Evolutionary conservation across 1,284 basidiomycete genomes (phyloP).

Genomic region (Wallemia mellicola): DNA sequence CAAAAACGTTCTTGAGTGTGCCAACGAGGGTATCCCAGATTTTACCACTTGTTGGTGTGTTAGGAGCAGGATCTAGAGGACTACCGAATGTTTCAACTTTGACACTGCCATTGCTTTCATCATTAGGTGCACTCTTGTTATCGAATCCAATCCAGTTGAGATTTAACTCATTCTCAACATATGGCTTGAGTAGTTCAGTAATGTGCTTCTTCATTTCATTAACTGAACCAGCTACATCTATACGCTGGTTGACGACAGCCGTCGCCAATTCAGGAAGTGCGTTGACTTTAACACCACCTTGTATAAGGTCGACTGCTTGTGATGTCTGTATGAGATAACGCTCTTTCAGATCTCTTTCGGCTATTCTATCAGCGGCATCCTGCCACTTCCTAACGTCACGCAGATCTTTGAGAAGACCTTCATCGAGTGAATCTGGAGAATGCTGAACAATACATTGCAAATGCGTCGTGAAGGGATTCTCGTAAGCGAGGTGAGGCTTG

Average conservation of each 20-base stretch:
- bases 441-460: conserved; percentile 9
- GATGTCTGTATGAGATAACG: conserved; percentile 25
- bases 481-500: conserved; percentile 10
- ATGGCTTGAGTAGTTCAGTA: conserved; percentile 17
- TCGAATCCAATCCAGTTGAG: conserved; percentile 27
- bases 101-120: conserved; percentile 16
- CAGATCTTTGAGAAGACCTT: not conserved
- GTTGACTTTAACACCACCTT: conserved; percentile 36
- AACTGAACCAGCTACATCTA: conserved; percentile 23
- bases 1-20: conserved; percentile 17
- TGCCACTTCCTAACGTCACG: not conserved
- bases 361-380: not conserved
- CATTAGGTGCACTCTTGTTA: conserved; percentile 10
- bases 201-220: conserved; percentile 20
- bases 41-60: conserved; percentile 20
- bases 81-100: conserved; percentile 16
- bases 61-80: conserved; percentile 26
- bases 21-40: conserved; percentile 23
- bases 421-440: not conserved
- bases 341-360: not conserved
- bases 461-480: conserved; percentile 9
- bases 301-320: conserved; percentile 34
- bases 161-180: conserved; percentile 23
- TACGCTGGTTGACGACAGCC: conserved; percentile 30
- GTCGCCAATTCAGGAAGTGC: conserved; percentile 27